Evolutionary conservation across 1,139 yeast species (phyloP), one percentile per base, ranked within the genome.

Genomic region (Candida sanyaensis): DNA sequence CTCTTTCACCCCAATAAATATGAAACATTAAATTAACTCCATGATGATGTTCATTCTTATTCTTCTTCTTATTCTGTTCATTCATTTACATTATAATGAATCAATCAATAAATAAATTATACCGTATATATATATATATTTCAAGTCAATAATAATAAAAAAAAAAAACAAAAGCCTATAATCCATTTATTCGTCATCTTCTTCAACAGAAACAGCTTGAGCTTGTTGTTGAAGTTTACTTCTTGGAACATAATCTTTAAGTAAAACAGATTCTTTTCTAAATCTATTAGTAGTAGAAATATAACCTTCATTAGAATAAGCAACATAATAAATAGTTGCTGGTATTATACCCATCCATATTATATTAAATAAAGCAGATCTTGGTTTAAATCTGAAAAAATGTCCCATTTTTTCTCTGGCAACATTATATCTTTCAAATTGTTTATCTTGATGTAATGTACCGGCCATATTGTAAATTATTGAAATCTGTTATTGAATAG

Each of bases 361-460:
- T 7, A 68, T 54, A 55, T 66, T 71, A 60, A 74, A 73, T 24
- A 62, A 49, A 12, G 67, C 71, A 11, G 77, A 68, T 54, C 64
- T 66, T 31, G 78, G 71, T 49, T 66, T 75, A 64, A 75, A 73
- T 50, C 80, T 68, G 64, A 75, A 75, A 62, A 67, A 69, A 57
- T 68, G 70, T 34, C 79, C 79, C 39, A 66, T 56, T 52, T 65
- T 68, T 53, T 75, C 79, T 55, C 69, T 74, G 46, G 78, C 78
- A 30, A 62, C 55, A 57, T 75, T 75, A 66, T 74, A 75, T 55
- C 68, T 66, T 59, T 71, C 74, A 45, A 74, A 66, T 49, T 66
- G 76, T 46, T 69, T 69, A 56, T 75, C 80, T 57, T 77, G 78
- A 59, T 60, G 69, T 56, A 75, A 69, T 43, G 80, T 75, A 49